A percentile compares a stretch with the other conserved stretches of the same genome.
These are phyloP conservation scores for Salvia hispanica DNA, from an alignment of 257 asterid genomes.

Conservation along the genomic window DNA sequence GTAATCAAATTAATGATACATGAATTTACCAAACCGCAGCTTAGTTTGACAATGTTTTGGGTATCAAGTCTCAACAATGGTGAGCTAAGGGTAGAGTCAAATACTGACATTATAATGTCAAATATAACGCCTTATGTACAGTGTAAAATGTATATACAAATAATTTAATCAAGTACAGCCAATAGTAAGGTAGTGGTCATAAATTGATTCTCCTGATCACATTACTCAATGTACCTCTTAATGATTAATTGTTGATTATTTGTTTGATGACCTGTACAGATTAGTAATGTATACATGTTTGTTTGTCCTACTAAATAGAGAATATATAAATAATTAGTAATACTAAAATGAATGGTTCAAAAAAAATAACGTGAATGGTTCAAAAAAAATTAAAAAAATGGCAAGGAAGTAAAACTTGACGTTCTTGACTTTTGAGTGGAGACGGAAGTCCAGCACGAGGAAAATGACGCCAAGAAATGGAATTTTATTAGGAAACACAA, in stretches of 20 bases:
- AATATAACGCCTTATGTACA: too few species aligned
- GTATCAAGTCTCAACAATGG: constrained; percentile 18
- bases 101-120: too few species aligned
- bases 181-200: not conserved
- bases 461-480: constrained; percentile 19
- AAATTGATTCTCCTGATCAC: not conserved
- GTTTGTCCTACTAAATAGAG: too few species aligned
- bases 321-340: too few species aligned
- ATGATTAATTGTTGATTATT: not conserved
- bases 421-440: constrained; percentile 27
- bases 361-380: not conserved
- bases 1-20: not conserved
- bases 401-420: not conserved
- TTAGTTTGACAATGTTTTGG: constrained; percentile 10
- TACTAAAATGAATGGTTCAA: too few species aligned
- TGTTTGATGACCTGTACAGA: not conserved
- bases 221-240: not conserved
- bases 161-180: too few species aligned
- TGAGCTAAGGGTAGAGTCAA: not conserved
- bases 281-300: not conserved
- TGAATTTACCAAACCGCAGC: constrained; percentile 17
- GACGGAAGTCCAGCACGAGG: not conserved
- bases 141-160: too few species aligned
- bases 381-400: not conserved
- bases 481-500: constrained; percentile 20